These are phyloP conservation scores for Plenodomus biglobosus DNA, from an alignment of 2,329 filamentous ascomycete genomes.

Conservation along the genomic window DNA sequence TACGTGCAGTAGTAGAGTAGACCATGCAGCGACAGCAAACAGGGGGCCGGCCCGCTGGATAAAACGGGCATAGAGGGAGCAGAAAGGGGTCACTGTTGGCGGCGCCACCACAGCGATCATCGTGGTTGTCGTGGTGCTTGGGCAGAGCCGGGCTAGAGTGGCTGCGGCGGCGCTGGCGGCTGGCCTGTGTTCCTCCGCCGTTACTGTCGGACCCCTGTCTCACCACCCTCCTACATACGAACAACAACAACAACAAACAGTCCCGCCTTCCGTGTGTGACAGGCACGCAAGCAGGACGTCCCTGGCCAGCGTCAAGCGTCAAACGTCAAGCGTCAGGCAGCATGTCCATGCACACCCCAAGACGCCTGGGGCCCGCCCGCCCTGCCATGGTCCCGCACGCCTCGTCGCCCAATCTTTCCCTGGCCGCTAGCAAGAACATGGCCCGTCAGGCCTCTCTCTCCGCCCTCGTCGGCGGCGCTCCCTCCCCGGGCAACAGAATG, in stretches of 20 bases:
- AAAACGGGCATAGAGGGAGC: not conserved
- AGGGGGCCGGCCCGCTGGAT: not conserved
- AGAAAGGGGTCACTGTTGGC: not conserved
- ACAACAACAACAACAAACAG: slow-evolving; percentile 13
- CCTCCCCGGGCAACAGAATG: slow-evolving; percentile 47
- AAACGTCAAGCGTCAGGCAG: too few species aligned
- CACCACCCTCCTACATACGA: not conserved
- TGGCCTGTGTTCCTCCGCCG: not conserved
- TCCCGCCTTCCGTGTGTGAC: slow-evolving; percentile 12
- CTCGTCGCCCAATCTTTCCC: slow-evolving; percentile 48
- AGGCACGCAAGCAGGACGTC: slow-evolving; percentile 12
- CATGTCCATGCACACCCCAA: slow-evolving; percentile 44
- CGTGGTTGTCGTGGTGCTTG: not conserved
- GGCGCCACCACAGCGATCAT: not conserved
- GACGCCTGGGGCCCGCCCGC: slow-evolving; percentile 41
- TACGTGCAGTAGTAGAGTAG: too few species aligned
- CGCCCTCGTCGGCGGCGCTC: slow-evolving; percentile 61
- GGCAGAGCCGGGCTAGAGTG: not conserved
- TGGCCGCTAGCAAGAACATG: slow-evolving; percentile 51
- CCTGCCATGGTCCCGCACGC: slow-evolving; percentile 47
- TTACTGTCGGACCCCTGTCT: not conserved
- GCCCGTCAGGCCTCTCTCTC: slow-evolving; percentile 72
- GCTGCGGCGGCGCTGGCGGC: too few species aligned
- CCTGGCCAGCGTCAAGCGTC: slow-evolving; percentile 10
- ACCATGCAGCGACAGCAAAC: not conserved